Evolutionary conservation across 2,329 filamentous ascomycete genomes (phyloP), one percentile per base, ranked within the genome.

Genomic region (Alternaria sp.): DNA sequence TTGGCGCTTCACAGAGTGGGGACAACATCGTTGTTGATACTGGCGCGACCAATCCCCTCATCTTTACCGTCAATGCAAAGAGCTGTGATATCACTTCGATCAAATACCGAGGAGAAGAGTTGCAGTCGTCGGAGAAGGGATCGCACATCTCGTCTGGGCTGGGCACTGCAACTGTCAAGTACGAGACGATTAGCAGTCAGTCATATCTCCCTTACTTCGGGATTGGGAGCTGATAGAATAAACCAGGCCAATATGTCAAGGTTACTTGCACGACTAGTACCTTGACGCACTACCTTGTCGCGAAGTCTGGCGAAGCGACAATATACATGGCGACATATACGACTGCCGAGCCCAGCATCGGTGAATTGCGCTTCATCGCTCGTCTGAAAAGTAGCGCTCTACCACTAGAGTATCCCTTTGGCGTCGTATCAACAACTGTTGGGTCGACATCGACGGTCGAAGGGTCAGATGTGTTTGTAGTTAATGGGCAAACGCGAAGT

Each of bases 21-120:
- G 61, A 64, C 55, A 70, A 70, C 39, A 75, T 73, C 34, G 66
- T 76, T n/a, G 67, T 79, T 9, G 76, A 79, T 58, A 71, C 76
- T 3, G 77, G 75, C 3, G 73, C 75, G 1, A 60, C 65, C 24
- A 75, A 78, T 44, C 20, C 73, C 6, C 61, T 79, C n/a, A 64
- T 71, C 8, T 69, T 79, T 18, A 75, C 74, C 7, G 75, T 79
- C 14, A 71, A 75, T 30, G 63, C 82, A 47, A 80, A 79, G 16
- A 88, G 79, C 71, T 89, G 88, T 65, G 88, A 89, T 66, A 87
- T 90, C 73, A 88, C 83, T 14, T 89, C 87, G 0, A 86, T 90
- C 73, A 82, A 83, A 54, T 89, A 83, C 70, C 84, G 85, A 24
- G 84, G 86, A 60, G 81, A 82, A 43, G 86, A 90, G 71, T 81